Evolutionary conservation across 2,329 filamentous ascomycete genomes (phyloP).

Genomic region (Cladosporium sp.): DNA sequence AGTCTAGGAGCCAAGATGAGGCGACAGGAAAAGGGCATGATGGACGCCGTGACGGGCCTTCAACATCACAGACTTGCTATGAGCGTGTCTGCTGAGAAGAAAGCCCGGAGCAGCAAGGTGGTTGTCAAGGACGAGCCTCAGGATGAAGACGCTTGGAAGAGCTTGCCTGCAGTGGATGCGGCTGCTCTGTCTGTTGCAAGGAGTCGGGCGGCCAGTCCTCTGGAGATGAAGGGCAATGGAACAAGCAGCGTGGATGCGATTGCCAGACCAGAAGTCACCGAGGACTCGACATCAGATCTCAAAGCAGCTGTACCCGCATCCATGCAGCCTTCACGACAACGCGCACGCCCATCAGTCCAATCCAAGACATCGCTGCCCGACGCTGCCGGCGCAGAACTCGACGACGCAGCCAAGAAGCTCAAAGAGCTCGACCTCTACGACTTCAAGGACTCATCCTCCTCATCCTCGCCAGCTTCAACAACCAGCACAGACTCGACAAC

Average conservation of each 20-base stretch:
- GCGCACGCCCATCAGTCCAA: not conserved
- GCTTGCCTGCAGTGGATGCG: conserved; percentile 17
- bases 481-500: not conserved
- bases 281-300: no score
- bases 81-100: conserved; percentile 27
- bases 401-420: conserved; percentile 28
- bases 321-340: not conserved
- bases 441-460: conserved; percentile 35
- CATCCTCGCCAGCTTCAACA: conserved; percentile 8
- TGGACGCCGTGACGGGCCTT: conserved; percentile 44
- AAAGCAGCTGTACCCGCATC: not conserved
- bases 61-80: conserved; percentile 33
- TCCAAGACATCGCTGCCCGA: not conserved
- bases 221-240: not conserved
- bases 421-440: conserved; percentile 37
- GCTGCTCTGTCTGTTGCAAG: not conserved
- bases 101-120: conserved; percentile 18
- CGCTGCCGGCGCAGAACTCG: conserved; percentile 18
- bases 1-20: conserved; percentile 52
- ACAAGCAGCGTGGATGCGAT: conserved; percentile 5
- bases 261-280: not conserved
- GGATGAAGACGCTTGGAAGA: conserved; percentile 26
- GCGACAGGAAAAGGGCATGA: conserved; percentile 47
- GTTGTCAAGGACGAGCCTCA: conserved; percentile 33
- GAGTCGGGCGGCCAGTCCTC: not conserved